Evolutionary conservation across 768 basidiomycete genomes (phyloP), one percentile per base, ranked within the genome.

Genomic region (Multifurca ochricompacta): DNA sequence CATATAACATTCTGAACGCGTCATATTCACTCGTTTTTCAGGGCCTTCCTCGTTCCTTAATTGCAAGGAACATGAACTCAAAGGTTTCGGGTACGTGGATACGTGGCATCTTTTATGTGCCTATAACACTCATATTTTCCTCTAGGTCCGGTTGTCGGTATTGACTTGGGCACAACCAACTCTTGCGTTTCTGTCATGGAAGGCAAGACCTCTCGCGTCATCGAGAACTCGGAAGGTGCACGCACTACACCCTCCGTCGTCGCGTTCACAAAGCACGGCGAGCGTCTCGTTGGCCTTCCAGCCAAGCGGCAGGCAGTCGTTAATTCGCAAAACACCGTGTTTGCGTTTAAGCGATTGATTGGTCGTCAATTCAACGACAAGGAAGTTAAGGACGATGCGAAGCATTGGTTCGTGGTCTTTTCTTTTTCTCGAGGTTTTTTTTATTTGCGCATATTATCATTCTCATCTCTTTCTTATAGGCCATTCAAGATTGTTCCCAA

Each of bases 201-300:
- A 75, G 94, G 91, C 62, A 85, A 95, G 75, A 86, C 84, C 32
- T 81, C 94, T 46, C 87, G 90, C 62, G 95, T 98, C 60, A 87
- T 99, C 62, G 96, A 97, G 74, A 98, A 98, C 75, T 76, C 94
- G 5, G 95, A 98, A 75, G 95, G 96, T 76, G 89, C 88, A 53
- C 84, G 96, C 62, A 98, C 96, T 59, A 99, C 96, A 14, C 96
- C 96, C 2, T 99, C 96, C 35, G 92, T 97, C 52, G 91, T 98
- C 62, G 95, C 95, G 35, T 99, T 99, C 79, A 92, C 96, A 51
- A 96, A 97, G 71, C 93, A 97, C 64, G 92, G 91, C 53, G 96
- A 99, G 69, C 91, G 95, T 54, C 78, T 97, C 30, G 86, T 96
- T 56, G 95, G 95, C 70, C 81, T 96, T 39, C 94, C 95, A 21